These are phyloP conservation scores for Aureobasidium subglaciale DNA, from an alignment of 2,329 filamentous ascomycete genomes.

Conservation along the genomic window DNA sequence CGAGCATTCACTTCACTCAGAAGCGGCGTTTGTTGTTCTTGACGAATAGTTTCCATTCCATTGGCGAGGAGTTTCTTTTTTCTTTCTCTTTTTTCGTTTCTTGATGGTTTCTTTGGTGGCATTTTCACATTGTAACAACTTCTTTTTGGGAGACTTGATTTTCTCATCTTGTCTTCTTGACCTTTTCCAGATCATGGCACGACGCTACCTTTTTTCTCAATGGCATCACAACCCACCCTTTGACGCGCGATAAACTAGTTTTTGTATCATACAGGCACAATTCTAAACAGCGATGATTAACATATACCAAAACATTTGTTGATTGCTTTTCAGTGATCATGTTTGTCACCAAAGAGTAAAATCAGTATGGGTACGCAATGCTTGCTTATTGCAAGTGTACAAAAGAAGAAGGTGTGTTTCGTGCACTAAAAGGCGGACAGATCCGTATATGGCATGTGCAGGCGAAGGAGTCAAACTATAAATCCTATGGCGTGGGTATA, in stretches of 20 bases:
- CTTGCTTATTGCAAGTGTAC: neutral
- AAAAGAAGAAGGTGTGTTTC: neutral
- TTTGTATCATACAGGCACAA: conserved; percentile 8
- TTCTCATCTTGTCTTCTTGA: no score
- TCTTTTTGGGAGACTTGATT: neutral
- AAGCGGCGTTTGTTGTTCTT: conserved; percentile 5
- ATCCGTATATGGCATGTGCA: neutral
- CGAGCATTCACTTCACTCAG: neutral
- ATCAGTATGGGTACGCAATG: neutral
- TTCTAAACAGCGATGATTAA: neutral
- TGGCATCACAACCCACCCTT: neutral
- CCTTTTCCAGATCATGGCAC: neutral
- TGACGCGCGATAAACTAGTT: neutral
- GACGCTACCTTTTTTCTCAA: neutral
- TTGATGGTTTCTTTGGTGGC: neutral
- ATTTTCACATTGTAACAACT: conserved; percentile 6
- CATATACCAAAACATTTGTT: no score
- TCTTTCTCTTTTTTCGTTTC: neutral
- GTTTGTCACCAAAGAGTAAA: no score
- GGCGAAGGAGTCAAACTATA: neutral
- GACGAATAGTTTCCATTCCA: conserved; percentile 1
- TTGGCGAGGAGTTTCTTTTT: conserved; percentile 11
- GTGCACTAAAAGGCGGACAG: neutral
- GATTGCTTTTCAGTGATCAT: no score
- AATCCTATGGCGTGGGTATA: neutral